Percentiles rank a stretch among this genome's conserved stretches.
These are phyloP conservation scores for Penicillium italicum DNA, from an alignment of 2,329 filamentous ascomycete genomes.

Conservation along the genomic window DNA sequence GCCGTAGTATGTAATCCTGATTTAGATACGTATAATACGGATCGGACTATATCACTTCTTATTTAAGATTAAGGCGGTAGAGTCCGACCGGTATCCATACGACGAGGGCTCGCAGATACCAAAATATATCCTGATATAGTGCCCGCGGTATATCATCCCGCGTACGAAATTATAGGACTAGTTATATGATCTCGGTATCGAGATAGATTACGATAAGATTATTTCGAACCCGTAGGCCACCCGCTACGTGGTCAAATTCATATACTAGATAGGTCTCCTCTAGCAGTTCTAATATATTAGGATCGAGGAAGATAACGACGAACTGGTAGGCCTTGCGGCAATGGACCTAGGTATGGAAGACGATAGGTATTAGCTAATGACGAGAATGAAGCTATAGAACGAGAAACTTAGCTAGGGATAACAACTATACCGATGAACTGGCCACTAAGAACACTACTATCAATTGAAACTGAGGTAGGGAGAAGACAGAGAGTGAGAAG, in stretches of 20 bases:
- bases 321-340: background rate
- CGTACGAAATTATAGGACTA: background rate
- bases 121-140: background rate
- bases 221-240: background rate
- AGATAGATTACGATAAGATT: background rate
- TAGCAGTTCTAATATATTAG: background rate
- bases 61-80: conserved; percentile 5
- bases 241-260: background rate
- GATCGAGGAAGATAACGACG: background rate
- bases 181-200: accelerated
- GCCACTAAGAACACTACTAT: background rate
- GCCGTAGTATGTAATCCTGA: background rate
- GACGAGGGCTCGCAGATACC: conserved; percentile 4
- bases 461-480: background rate
- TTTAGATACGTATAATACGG: conserved; percentile 7
- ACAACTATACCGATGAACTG: background rate
- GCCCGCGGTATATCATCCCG: accelerated
- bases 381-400: background rate
- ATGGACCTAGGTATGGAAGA: background rate
- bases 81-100: conserved; percentile 1
- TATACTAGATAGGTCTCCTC: background rate
- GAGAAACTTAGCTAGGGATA: background rate
- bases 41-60: conserved; percentile 10
- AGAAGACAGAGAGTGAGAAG: background rate
- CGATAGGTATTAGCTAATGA: background rate